phyloP scores from a whole-genome alignment of 495 filamentous ascomycete genomes.

The Aspergillus homomorphus region DNA sequence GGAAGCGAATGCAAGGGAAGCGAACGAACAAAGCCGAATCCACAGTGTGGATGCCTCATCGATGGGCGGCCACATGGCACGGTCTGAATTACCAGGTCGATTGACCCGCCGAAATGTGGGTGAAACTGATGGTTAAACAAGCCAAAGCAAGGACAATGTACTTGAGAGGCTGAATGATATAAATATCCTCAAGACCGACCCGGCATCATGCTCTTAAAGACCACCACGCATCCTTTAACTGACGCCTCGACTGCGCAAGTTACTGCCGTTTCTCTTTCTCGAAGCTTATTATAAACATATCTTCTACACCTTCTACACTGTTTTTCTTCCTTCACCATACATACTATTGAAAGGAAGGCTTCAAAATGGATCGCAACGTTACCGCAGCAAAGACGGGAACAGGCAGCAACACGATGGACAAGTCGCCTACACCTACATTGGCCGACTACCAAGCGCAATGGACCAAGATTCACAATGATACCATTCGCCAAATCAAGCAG shows the following conservation, averaged over 20 bases:
- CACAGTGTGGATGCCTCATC: background rate
- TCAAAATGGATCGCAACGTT: background rate
- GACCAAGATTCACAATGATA: constrained; percentile 19
- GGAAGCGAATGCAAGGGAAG: constrained; percentile 1
- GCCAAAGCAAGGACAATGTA: background rate
- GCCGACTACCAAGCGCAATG: constrained; percentile 18
- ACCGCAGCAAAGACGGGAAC: background rate
- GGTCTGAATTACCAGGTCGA: constrained; percentile 1
- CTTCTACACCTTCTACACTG: background rate
- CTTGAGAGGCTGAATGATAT: background rate
- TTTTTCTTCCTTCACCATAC: background rate
- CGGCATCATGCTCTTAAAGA: background rate
- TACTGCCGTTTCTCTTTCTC: background rate
- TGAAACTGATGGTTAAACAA: background rate
- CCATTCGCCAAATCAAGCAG: constrained; percentile 17
- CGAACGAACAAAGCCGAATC: constrained; percentile 2
- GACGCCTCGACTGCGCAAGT: background rate
- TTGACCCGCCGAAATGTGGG: background rate
- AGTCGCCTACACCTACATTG: constrained; percentile 2
- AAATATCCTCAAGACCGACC: background rate
- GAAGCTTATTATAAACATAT: background rate
- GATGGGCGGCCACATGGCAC: constrained; percentile 7
- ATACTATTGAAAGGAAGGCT: background rate
- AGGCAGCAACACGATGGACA: background rate
- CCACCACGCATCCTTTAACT: background rate